phyloP scores from a whole-genome alignment of 352 stramenopile species.

The Blastocystis sp. region DNA sequence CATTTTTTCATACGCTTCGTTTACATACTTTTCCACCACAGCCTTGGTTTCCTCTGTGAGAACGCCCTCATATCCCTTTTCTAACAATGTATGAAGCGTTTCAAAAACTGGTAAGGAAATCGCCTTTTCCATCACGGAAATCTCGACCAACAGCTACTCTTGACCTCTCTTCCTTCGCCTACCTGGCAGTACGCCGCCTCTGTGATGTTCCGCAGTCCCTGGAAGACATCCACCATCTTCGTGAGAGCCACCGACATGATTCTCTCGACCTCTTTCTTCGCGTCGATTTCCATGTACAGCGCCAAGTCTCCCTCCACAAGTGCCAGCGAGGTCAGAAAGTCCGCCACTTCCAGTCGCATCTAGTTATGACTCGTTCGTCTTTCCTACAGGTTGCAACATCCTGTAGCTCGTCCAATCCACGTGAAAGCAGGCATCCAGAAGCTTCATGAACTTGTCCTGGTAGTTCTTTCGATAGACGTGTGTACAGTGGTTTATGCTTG shows the following conservation, averaged over 20 bases:
- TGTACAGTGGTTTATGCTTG: background rate
- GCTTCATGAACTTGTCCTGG: background rate
- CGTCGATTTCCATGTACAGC: conserved; percentile 1
- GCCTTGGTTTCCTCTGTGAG: background rate
- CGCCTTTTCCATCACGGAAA: conserved; percentile 28
- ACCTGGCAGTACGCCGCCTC: conserved; percentile 42
- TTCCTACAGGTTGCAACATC: background rate
- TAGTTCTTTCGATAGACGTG: background rate
- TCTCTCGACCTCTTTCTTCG: background rate
- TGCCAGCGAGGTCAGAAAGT: conserved; percentile 13
- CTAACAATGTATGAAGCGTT: background rate
- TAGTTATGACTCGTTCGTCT: background rate
- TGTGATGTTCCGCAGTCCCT: background rate
- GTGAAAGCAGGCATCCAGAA: background rate
- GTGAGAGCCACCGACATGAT: background rate
- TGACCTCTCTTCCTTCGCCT: background rate
- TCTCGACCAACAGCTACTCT: background rate
- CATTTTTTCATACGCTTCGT: background rate
- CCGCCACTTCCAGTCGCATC: background rate
- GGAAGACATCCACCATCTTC: background rate
- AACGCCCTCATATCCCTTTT: background rate
- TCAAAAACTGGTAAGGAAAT: background rate
- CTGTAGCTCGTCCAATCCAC: background rate
- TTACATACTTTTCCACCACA: conserved; percentile 31
- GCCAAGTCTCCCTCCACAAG: conserved; percentile 21